Evolutionary conservation across 805 yeast genomes (phyloP).

Genomic region (Saccharomycopsis amapae): DNA sequence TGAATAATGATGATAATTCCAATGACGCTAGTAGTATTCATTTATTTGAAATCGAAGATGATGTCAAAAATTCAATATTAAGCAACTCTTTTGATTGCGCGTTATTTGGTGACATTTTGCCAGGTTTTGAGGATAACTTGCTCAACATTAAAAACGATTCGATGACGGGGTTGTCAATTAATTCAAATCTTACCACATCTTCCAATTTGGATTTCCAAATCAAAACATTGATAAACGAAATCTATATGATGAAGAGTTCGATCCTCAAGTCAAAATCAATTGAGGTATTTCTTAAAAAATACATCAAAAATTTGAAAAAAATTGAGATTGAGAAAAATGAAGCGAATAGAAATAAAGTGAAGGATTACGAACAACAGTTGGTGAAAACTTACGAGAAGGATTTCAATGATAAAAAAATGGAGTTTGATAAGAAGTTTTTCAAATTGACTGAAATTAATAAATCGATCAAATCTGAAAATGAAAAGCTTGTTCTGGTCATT

Average conservation of each 20-base stretch:
- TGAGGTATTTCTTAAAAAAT: slow-evolving; percentile 46
- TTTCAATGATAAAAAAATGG: slow-evolving; percentile 12
- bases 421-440: slow-evolving; percentile 11
- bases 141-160: slow-evolving; percentile 41
- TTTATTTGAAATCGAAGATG: slow-evolving; percentile 23
- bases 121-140: slow-evolving; percentile 43
- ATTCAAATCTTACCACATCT: slow-evolving; percentile 52
- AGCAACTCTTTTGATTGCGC: slow-evolving; percentile 45
- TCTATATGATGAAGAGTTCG: slow-evolving; percentile 54
- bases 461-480: slow-evolving; percentile 10
- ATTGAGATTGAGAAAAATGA: slow-evolving; percentile 21
- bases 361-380: slow-evolving; percentile 20
- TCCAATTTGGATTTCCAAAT: slow-evolving; percentile 50
- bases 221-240: slow-evolving; percentile 44
- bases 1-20: slow-evolving; percentile 21
- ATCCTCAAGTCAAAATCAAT: slow-evolving; percentile 48
- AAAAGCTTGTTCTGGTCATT: not conserved
- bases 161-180: slow-evolving; percentile 49
- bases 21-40: not conserved
- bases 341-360: slow-evolving; percentile 18
- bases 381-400: slow-evolving; percentile 16
- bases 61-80: slow-evolving; percentile 16
- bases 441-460: slow-evolving; percentile 10
- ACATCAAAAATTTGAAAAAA: slow-evolving; percentile 27
- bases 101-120: slow-evolving; percentile 51